Conservation (phyloP, 768 basidiomycete species). For the Suillus lakei region DNA sequence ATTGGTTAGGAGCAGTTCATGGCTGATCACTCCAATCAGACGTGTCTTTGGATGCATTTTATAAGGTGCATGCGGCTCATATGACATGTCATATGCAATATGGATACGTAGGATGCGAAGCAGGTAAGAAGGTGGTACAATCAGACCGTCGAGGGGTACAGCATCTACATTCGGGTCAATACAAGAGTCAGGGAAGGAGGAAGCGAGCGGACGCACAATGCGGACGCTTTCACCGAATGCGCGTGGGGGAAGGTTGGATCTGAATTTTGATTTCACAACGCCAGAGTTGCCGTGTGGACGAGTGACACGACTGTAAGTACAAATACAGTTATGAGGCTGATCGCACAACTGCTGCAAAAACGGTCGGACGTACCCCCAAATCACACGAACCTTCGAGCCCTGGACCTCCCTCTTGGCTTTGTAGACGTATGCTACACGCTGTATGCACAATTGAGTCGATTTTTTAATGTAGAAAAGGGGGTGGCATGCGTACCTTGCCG, state of each 20-base stretch:
- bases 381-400: conserved; percentile 95
- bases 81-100: conserved; percentile 24
- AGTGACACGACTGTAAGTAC: conserved; percentile 72
- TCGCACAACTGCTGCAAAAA: not conserved
- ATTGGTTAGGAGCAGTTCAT: not conserved
- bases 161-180: conserved; percentile 61
- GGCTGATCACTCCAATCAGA: not conserved
- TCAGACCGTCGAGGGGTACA: conserved; percentile 88
- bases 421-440: conserved; percentile 99
- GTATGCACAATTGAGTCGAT: conserved; percentile 12
- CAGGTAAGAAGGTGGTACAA: conserved; percentile 24
- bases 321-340: conserved; percentile 5
- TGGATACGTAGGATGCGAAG: conserved; percentile 27
- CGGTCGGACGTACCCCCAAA: conserved; percentile 85
- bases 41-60: conserved; percentile 3
- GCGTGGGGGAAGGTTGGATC: conserved; percentile 91
- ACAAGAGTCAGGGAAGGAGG: conserved; percentile 3
- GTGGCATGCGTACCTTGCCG: conserved; percentile 77
- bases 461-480: not conserved
- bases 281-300: conserved; percentile 94
- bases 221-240: conserved; percentile 93
- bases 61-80: conserved; percentile 26
- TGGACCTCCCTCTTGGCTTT: conserved; percentile 93
- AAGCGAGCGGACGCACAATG: conserved; percentile 62
- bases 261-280: conserved; percentile 97